Evolutionary conservation across 768 basidiomycete species (phyloP), one percentile per base, ranked within the genome.

Genomic region (Pulveroboletus ravenelii): DNA sequence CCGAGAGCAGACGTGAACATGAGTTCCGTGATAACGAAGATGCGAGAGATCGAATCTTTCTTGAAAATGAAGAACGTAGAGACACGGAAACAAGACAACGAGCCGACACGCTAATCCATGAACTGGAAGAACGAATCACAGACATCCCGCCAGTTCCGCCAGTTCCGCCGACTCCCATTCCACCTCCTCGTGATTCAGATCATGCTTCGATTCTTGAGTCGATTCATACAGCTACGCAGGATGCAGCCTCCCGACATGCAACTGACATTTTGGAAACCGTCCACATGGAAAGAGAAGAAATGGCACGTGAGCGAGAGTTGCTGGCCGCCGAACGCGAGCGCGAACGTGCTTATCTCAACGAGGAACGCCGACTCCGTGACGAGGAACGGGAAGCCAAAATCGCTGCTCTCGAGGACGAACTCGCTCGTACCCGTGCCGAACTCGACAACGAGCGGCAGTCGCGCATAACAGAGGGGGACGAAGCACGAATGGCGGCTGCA

Each of bases 1-100:
- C 78, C 1, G 89, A 91, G 59, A 75, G 79, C 23, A 72, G 71
- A 41, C 78, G 88, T 10, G 87, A 90, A 50, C 65, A 63, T 8
- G 79, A 82, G 29, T 89, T 87, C 68, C 75, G 78, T 15, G 69
- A 70, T 1, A 77, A 79, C 51, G 89, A 91, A 64, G 80, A 84
- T 10, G 81, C 79, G 45, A 73, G 87, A 7, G 74, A 86, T 17
- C 77, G 70, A 8, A 63, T 82, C 2, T 89, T 88, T 63, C 59
- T 74, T 29, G 81, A 84, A 2, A 72, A 71, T 36, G 83, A 90
- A 59, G 74, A 69, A 3, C 74, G 79, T 39, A 73, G 88, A 35
- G 79, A 79, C 18, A 65, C 72, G 20, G 85, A 87, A 60, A 70
- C 80, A 10, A 67, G 70, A 47, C 74, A 79, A 41, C 66, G 66